Evolutionary conservation across 208 protist species (phyloP).

Genomic region (Naegleria gruberi): DNA sequence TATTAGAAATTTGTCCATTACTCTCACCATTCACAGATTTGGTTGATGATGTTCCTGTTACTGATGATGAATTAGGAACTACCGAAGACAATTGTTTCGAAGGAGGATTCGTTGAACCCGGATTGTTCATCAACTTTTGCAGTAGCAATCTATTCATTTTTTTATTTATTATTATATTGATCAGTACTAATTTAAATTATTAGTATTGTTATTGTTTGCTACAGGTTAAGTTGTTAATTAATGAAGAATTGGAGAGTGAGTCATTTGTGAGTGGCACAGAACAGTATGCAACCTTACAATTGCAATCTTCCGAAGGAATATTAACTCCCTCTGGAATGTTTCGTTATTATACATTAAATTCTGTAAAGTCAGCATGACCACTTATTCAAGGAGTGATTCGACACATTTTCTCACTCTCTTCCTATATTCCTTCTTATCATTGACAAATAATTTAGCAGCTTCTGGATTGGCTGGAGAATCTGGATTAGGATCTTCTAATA

Average conservation of each 20-base stretch:
- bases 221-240: too few species aligned
- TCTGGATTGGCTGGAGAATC: conserved; percentile 78
- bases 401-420: conserved; percentile 7
- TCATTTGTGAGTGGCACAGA: too few species aligned
- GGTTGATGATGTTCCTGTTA: not conserved
- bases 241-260: too few species aligned
- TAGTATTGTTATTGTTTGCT: too few species aligned
- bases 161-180: too few species aligned
- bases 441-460: not conserved
- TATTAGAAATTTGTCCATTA: not conserved
- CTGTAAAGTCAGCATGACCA: too few species aligned
- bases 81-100: too few species aligned
- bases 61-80: not conserved
- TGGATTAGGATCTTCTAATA: conserved; percentile 87
- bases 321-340: too few species aligned
- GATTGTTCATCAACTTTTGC: not conserved
- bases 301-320: too few species aligned
- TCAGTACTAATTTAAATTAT: too few species aligned
- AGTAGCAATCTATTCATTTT: not conserved
- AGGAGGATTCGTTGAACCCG: not conserved
- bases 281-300: too few species aligned
- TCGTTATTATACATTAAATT: too few species aligned
- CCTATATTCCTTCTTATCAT: not conserved
- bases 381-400: not conserved
- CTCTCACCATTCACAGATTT: not conserved